A percentile compares a stretch with the other conserved stretches of the same genome.
These are phyloP conservation scores for Corynespora cassiicola DNA, from an alignment of 2,329 filamentous ascomycete species.

Conservation along the genomic window DNA sequence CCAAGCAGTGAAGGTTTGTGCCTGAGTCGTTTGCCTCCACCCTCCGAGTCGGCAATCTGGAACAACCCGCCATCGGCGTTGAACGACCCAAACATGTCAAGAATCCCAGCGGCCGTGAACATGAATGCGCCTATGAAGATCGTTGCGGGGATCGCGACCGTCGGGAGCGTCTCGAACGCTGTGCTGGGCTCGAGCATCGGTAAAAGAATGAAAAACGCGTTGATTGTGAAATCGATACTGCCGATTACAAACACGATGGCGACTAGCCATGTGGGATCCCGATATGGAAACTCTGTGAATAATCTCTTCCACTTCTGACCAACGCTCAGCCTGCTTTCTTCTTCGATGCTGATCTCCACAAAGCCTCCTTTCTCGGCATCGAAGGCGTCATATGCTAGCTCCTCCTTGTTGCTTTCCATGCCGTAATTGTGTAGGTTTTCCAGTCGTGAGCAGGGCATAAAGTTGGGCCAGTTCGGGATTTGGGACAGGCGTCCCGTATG, in stretches of 20 bases:
- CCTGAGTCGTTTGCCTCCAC: constrained; percentile 8
- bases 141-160: constrained; percentile 26
- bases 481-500: too few relatives aligned
- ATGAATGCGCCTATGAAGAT: constrained; percentile 30
- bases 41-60: too few relatives aligned
- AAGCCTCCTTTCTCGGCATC: too few relatives aligned
- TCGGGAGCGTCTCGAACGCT: constrained; percentile 21
- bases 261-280: constrained; percentile 36
- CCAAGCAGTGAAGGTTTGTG: constrained; percentile 33
- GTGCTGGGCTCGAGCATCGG: constrained; percentile 14
- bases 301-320: constrained; percentile 15
- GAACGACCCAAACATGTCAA: constrained; percentile 30
- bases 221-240: constrained; percentile 30
- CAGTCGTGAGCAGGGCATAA: too few relatives aligned
- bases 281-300: constrained; percentile 31
- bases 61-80: constrained; percentile 31
- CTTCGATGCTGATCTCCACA: too few relatives aligned
- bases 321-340: too few relatives aligned
- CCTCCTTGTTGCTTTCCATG: too few relatives aligned
- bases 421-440: too few relatives aligned
- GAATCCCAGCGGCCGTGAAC: constrained; percentile 34
- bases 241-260: constrained; percentile 31
- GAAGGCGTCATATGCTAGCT: too few relatives aligned
- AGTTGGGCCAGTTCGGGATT: too few relatives aligned
- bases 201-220: constrained; percentile 34